phyloP scores from a whole-genome alignment of 2,329 filamentous ascomycete genomes.

The Botrytis aclada region DNA sequence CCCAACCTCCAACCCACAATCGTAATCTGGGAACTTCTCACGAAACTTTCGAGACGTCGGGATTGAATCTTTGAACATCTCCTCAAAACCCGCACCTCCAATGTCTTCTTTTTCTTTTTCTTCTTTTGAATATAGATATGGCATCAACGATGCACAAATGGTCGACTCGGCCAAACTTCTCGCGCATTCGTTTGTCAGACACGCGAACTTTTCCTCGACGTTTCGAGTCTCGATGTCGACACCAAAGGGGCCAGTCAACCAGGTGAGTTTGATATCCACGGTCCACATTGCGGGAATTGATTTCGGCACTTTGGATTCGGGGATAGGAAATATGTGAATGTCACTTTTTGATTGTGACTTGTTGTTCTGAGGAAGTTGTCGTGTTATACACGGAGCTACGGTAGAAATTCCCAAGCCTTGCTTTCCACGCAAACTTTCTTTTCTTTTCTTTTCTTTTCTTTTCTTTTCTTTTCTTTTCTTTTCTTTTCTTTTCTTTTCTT shows the following conservation, averaged over 20 bases:
- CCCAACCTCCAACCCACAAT: background rate
- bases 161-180: background rate
- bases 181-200: background rate
- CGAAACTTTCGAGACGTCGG: background rate
- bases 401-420: background rate
- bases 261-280: background rate
- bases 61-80: background rate
- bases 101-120: no score
- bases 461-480: no score
- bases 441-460: no score
- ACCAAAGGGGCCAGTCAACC: background rate
- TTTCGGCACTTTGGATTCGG: background rate
- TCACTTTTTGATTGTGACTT: background rate
- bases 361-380: background rate
- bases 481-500: no score
- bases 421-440: no score
- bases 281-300: background rate
- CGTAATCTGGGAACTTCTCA: background rate
- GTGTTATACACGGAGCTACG: background rate
- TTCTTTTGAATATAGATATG: background rate
- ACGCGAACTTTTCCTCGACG: background rate
- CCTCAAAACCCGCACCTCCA: rapidly evolving
- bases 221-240: background rate
- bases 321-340: background rate
- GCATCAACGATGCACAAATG: background rate